Evolutionary conservation across 805 yeast genomes (phyloP).

Genomic region (Wickerhamiella sorbophila): DNA sequence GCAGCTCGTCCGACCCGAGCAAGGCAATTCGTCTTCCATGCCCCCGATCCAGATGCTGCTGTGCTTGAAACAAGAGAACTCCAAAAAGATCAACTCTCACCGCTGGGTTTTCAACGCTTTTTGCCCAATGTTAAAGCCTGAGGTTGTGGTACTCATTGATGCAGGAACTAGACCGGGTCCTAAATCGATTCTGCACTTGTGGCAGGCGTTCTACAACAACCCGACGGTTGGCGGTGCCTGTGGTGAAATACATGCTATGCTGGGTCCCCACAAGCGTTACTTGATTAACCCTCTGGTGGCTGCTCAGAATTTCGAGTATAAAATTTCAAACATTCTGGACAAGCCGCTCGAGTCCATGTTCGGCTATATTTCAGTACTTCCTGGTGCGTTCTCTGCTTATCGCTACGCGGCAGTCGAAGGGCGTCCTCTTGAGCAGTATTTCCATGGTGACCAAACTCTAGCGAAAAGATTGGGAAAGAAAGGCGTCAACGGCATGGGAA

Average conservation of each 20-base stretch:
- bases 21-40: slow-evolving; percentile 32
- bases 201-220: slow-evolving; percentile 50
- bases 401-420: slow-evolving; percentile 45
- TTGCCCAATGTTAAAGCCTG: slow-evolving; percentile 43
- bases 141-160: slow-evolving; percentile 41
- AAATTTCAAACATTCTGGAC: slow-evolving; percentile 51
- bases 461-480: slow-evolving; percentile 32
- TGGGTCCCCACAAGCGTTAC: slow-evolving; percentile 30
- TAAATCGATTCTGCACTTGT: slow-evolving; percentile 40
- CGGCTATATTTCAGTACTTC: slow-evolving; percentile 51
- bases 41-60: slow-evolving; percentile 51
- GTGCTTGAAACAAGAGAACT: slow-evolving; percentile 46
- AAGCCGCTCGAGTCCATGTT: slow-evolving; percentile 52
- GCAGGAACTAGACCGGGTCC: slow-evolving; percentile 53
- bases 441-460: slow-evolving; percentile 49
- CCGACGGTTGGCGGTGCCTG: slow-evolving; percentile 54
- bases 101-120: slow-evolving; percentile 58
- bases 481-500: slow-evolving; percentile 45
- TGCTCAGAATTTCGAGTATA: slow-evolving; percentile 53
- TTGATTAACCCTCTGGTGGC: slow-evolving; percentile 48
- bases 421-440: slow-evolving; percentile 51
- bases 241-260: slow-evolving; percentile 53
- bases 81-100: slow-evolving; percentile 53
- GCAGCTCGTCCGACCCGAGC: slow-evolving; percentile 41
- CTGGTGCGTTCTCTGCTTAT: slow-evolving; percentile 59